Conservation (phyloP, 805 yeast species). For the Pichia cabralensis region DNA sequence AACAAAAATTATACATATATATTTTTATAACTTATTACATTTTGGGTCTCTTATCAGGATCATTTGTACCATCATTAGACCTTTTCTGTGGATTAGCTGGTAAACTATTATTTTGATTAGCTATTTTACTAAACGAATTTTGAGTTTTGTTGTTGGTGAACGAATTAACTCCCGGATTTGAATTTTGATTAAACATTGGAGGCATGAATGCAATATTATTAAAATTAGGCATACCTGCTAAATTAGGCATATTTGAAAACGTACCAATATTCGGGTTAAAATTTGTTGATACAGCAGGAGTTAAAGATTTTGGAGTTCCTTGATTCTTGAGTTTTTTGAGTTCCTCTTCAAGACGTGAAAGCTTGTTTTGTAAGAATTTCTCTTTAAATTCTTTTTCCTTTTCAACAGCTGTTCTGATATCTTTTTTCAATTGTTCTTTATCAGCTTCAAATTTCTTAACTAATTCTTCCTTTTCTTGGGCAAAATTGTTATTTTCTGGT, state of each 20-base stretch:
- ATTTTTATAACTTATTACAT: slow-evolving; percentile 6
- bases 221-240: slow-evolving; percentile 2
- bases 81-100: slow-evolving; percentile 13
- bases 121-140: too few species aligned
- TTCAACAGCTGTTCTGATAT: slow-evolving; percentile 39
- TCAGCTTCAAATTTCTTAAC: slow-evolving; percentile 17
- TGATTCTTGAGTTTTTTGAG: slow-evolving; percentile 14
- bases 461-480: slow-evolving; percentile 14
- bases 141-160: too few species aligned
- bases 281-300: too few species aligned
- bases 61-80: slow-evolving; percentile 11
- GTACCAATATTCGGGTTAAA: too few species aligned
- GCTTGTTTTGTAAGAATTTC: slow-evolving; percentile 42
- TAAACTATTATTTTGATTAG: not conserved
- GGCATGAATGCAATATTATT: not conserved
- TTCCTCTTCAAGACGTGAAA: slow-evolving; percentile 40
- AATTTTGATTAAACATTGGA: too few species aligned
- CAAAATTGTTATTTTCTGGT: slow-evolving; percentile 5
- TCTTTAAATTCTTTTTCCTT: slow-evolving; percentile 51
- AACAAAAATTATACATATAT: too few species aligned
- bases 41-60: slow-evolving; percentile 16
- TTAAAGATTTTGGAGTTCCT: too few species aligned
- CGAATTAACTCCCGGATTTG: too few species aligned
- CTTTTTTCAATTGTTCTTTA: slow-evolving; percentile 32
- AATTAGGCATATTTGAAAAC: slow-evolving; percentile 3